Percentiles rank a stretch among this genome's conserved stretches.
Conservation (phyloP, 164 flowering plant species). For the Umbilicus rupestris region DNA sequence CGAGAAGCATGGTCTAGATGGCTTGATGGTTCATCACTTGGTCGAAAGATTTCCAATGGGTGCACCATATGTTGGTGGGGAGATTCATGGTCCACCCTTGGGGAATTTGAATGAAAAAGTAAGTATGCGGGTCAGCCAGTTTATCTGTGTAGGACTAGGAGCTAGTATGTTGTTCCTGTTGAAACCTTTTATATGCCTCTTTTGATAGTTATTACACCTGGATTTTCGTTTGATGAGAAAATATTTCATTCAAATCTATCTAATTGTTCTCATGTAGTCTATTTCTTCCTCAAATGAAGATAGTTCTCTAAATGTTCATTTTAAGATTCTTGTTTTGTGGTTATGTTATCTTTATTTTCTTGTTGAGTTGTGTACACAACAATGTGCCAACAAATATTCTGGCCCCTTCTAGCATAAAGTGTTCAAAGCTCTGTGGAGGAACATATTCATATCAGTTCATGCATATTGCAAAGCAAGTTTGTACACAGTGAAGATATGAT, state of each 20-base stretch:
- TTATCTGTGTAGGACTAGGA: background rate
- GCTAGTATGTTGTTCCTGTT: background rate
- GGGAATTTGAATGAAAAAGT: slow-evolving; percentile 93
- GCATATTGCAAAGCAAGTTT: background rate
- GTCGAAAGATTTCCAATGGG: slow-evolving; percentile 99
- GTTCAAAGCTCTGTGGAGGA: background rate
- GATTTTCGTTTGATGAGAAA: too few species aligned
- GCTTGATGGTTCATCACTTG: slow-evolving; percentile 91
- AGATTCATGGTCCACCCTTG: slow-evolving; percentile 84
- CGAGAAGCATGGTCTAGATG: slow-evolving; percentile 97
- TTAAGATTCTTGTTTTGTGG: too few species aligned
- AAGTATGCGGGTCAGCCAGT: slow-evolving; percentile 21
- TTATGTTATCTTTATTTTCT: too few species aligned
- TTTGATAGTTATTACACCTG: background rate
- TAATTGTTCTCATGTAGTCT: background rate
- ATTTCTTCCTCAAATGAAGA: background rate
- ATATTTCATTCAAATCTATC: background rate
- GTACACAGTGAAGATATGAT: background rate
- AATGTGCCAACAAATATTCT: background rate
- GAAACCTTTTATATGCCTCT: background rate
- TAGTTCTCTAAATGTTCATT: background rate
- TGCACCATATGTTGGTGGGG: slow-evolving; percentile 90
- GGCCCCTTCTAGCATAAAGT: background rate
- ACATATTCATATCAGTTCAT: background rate
- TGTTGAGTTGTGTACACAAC: background rate